Conservation (phyloP, 225 moss, liverwort and hornwort genomes). For the Pseudoscleropodium purum region DNA sequence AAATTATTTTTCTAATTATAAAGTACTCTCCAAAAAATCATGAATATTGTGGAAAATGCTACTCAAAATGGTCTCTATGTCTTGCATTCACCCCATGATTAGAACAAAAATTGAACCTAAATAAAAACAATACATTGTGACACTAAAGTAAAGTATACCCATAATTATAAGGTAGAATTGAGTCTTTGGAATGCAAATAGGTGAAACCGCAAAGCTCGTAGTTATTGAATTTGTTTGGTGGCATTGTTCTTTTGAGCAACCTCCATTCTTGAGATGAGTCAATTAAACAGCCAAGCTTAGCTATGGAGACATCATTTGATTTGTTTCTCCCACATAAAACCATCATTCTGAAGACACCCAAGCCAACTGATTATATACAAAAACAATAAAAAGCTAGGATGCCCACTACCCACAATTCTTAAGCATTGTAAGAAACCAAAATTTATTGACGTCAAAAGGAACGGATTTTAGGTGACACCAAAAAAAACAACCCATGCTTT, state of each 20-base stretch:
- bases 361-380: fast-evolving
- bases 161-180: neutral
- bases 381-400: neutral
- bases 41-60: too few relatives aligned
- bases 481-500: too few relatives aligned
- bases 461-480: too few relatives aligned
- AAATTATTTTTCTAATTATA: too few relatives aligned
- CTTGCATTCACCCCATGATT: neutral
- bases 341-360: fast-evolving
- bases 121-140: neutral
- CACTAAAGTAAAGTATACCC: neutral
- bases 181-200: too few relatives aligned
- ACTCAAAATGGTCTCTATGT: too few relatives aligned
- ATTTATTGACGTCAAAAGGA: too few relatives aligned
- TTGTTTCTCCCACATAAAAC: neutral
- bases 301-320: fast-evolving
- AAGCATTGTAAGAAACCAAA: too few relatives aligned
- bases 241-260: too few relatives aligned
- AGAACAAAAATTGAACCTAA: neutral
- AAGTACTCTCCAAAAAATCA: too few relatives aligned
- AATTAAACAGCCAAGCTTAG: fast-evolving
- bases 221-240: too few relatives aligned
- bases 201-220: too few relatives aligned
- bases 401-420: fast-evolving
- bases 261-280: neutral